Evolutionary conservation across 1,139 yeast species (phyloP).

Genomic region (Diutina mesorugosa): DNA sequence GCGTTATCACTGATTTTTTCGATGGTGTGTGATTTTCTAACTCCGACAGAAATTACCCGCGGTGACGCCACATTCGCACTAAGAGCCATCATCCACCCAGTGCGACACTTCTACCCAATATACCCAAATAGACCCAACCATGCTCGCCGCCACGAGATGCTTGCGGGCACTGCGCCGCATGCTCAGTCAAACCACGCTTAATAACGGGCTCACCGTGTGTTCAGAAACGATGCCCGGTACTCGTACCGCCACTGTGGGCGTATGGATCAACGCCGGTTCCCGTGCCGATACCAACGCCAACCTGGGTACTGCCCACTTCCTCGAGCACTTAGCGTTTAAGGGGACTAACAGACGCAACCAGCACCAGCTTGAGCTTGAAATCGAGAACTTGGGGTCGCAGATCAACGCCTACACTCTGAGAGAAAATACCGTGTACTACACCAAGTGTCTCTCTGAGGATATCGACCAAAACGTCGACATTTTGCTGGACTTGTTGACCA

Average conservation of each 20-base stretch:
- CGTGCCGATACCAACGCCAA: slow-evolving; percentile 84
- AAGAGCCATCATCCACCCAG: neutral
- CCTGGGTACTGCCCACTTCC: slow-evolving; percentile 91
- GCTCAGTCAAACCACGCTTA: slow-evolving; percentile 34
- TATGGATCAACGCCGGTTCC: slow-evolving; percentile 96
- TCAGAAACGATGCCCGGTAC: slow-evolving; percentile 81
- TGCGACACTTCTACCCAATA: neutral
- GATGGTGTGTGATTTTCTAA: too few species aligned
- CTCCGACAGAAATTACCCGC: too few species aligned
- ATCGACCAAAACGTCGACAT: slow-evolving; percentile 82
- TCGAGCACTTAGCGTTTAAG: slow-evolving; percentile 89
- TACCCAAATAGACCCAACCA: neutral
- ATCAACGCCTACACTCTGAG: slow-evolving; percentile 94
- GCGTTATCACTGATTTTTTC: too few species aligned
- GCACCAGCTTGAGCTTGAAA: slow-evolving; percentile 75
- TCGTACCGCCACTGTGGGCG: slow-evolving; percentile 92
- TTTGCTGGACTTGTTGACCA: slow-evolving; percentile 77
- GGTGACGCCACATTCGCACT: too few species aligned
- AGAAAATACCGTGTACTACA: slow-evolving; percentile 94
- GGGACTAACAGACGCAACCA: slow-evolving; percentile 85
- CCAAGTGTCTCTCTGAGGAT: slow-evolving; percentile 72
- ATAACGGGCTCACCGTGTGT: slow-evolving; percentile 90
- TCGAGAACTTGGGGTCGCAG: slow-evolving; percentile 94
- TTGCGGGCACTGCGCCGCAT: neutral
- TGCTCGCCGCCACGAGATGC: neutral